Evolutionary conservation across 371 early-diverging fungal species (phyloP), one percentile per base, ranked within the genome.

Genomic region (Syncephalastrum racemosum): DNA sequence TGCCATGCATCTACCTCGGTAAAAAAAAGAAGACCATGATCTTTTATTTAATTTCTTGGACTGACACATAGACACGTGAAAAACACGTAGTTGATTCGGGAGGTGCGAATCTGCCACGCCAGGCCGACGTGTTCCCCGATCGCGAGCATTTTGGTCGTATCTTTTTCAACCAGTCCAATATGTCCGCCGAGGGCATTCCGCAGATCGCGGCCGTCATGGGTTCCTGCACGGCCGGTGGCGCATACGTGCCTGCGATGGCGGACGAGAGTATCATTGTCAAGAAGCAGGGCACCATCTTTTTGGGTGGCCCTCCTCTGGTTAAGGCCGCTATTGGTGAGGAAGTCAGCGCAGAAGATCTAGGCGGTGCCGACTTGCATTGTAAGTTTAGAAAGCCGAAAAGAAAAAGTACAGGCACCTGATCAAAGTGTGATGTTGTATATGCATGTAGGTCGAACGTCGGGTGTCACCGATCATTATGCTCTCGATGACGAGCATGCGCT

Each of bases 171-270:
- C 96, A 97, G 74, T 73, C 79, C 52, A 93, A 80, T 57, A 89
- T 98, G 92, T 95, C 96, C 4, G 81, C 89, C 7, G 72, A 70
- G 68, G 93, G 92, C 36, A 95, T 96, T 50, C 95, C 96, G 46
- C 95, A 97, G 76, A 88, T 98, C 48, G 97, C 99, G 27, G 92
- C 95, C 46, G 99, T 98, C 10, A 81, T 98, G 84, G 99, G 99
- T 10, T 93, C 94, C 7, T 98, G 97, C 82, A 96, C 97, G n/a
- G 98, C 98, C 20, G 98, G 94, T 66, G 98, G 98, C 58, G 98
- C 98, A 6, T 98, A 98, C 70, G 96, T 97, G 16, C 98, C 98
- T 41, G 97, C 97, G 24, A 98, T 98, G 98, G 93, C 97, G 16
- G 98, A 97, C 62, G 97, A 98, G 76, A 91, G 91, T 76, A 89